phyloP scores from a whole-genome alignment of 352 stramenopile species.

The Pythium pyrilobum region DNA sequence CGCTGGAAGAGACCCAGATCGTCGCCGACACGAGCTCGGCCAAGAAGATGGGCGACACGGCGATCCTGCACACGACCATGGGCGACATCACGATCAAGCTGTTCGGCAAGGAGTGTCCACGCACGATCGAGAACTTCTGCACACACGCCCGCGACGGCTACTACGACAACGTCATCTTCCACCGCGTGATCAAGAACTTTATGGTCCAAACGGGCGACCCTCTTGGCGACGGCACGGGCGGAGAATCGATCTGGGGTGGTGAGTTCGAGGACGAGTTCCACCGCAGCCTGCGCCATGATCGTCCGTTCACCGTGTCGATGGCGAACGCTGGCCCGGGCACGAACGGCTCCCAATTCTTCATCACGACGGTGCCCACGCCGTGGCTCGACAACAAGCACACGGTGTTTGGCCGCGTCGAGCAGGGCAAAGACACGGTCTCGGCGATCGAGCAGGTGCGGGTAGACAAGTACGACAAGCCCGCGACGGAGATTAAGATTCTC shows the following conservation, averaged over 20 bases:
- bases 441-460: slow-evolving; percentile 91
- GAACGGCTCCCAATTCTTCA: slow-evolving; percentile 96
- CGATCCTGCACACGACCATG: slow-evolving; percentile 97
- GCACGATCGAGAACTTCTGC: slow-evolving; percentile 98
- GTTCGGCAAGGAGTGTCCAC: slow-evolving; percentile 92
- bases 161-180: slow-evolving; percentile 99
- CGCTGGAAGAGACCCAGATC: slow-evolving; percentile 90
- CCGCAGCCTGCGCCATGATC: slow-evolving; percentile 91
- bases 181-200: slow-evolving; percentile 99
- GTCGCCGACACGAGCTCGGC: slow-evolving; percentile 61
- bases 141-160: slow-evolving; percentile 95
- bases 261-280: slow-evolving; percentile 99
- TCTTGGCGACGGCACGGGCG: slow-evolving; percentile 95
- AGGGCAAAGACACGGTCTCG: slow-evolving; percentile 96
- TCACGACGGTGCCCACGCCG: slow-evolving; percentile 96
- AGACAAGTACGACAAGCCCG: slow-evolving; percentile 77
- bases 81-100: slow-evolving; percentile 98
- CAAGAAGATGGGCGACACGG: slow-evolving; percentile 66
- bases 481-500: slow-evolving; percentile 85
- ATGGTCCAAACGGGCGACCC: slow-evolving; percentile 97
- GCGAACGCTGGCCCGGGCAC: slow-evolving; percentile 89
- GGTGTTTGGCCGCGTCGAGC: slow-evolving; percentile 89
- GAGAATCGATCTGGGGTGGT: slow-evolving; percentile 98
- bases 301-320: slow-evolving; percentile 98
- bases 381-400: slow-evolving; percentile 98